phyloP scores from a whole-genome alignment of 2,329 filamentous ascomycete species.

The Chalaropsis ovoidea region DNA sequence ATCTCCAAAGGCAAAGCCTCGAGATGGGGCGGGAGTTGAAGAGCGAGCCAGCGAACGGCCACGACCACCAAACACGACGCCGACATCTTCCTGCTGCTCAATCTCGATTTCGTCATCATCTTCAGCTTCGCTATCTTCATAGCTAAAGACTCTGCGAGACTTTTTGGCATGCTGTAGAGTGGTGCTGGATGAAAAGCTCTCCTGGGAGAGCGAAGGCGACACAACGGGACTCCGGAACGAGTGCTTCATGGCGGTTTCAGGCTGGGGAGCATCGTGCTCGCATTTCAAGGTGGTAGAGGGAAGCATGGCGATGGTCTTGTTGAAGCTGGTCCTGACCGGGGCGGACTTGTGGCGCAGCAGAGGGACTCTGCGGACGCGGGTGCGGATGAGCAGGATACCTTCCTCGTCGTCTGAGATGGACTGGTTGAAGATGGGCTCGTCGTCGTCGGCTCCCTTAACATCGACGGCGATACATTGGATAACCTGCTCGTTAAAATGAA shows the following conservation, averaged over 20 bases:
- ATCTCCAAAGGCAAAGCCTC: slow-evolving; percentile 25
- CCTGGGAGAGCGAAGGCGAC: slow-evolving; percentile 62
- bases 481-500: slow-evolving; percentile 93
- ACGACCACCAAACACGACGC: slow-evolving; percentile 24
- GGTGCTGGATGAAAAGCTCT: slow-evolving; percentile 61
- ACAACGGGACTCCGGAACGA: slow-evolving; percentile 44
- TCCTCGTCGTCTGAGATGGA: slow-evolving; percentile 52
- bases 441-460: slow-evolving; percentile 63
- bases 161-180: slow-evolving; percentile 44
- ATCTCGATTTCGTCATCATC: slow-evolving; percentile 39
- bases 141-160: slow-evolving; percentile 53
- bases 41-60: slow-evolving; percentile 14
- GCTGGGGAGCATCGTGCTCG: slow-evolving; percentile 63
- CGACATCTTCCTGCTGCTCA: slow-evolving; percentile 23
- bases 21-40: slow-evolving; percentile 28
- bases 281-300: slow-evolving; percentile 84
- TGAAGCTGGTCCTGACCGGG: slow-evolving; percentile 42
- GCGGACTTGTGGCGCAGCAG: slow-evolving; percentile 40
- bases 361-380: slow-evolving; percentile 46
- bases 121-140: slow-evolving; percentile 50
- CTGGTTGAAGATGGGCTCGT: slow-evolving; percentile 9
- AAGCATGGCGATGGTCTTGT: slow-evolving; percentile 78
- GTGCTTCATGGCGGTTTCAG: slow-evolving; percentile 52
- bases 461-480: slow-evolving; percentile 93
- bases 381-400: slow-evolving; percentile 64